Evolutionary conservation across 2,329 filamentous ascomycete genomes (phyloP).

Genomic region (Onygena corvina): DNA sequence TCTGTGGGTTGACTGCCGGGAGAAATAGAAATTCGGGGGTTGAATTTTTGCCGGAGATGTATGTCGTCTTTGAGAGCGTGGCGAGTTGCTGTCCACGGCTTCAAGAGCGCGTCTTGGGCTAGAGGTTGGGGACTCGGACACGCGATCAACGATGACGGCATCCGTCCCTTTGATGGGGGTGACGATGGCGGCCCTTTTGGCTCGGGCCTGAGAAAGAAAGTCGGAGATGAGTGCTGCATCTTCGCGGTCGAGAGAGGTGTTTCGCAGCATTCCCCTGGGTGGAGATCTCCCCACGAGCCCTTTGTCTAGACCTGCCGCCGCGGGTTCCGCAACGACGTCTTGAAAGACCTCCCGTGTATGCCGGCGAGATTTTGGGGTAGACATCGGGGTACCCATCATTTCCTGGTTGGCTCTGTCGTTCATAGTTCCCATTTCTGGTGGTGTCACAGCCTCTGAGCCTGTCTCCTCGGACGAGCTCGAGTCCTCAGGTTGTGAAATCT

Average conservation of each 20-base stretch:
- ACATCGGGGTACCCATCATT: background rate
- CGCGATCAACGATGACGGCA: background rate
- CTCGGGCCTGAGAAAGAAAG: slow-evolving; percentile 32
- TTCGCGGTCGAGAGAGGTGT: slow-evolving; percentile 27
- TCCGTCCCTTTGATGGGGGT: slow-evolving; percentile 1
- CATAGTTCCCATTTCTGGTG: background rate
- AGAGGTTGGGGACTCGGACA: background rate
- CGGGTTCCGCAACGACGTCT: background rate
- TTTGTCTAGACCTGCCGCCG: background rate
- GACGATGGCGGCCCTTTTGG: slow-evolving; percentile 22
- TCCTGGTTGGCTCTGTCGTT: background rate
- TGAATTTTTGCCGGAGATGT: background rate
- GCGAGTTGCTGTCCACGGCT: slow-evolving; percentile 29
- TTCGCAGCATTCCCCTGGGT: background rate
- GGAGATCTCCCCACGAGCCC: background rate
- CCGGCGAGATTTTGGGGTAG: background rate
- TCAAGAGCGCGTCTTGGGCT: slow-evolving; percentile 25
- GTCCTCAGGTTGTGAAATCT: background rate
- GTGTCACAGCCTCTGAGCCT: background rate
- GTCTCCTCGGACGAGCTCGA: background rate
- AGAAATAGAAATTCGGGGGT: background rate
- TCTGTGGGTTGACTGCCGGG: background rate
- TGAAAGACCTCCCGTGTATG: background rate
- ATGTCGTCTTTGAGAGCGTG: slow-evolving; percentile 22
- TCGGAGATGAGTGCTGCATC: slow-evolving; percentile 31